Percentiles rank a stretch among this genome's conserved stretches.
These are phyloP conservation scores for Ophiostoma populinum DNA, from an alignment of 2,329 filamentous ascomycete genomes.

Conservation along the genomic window DNA sequence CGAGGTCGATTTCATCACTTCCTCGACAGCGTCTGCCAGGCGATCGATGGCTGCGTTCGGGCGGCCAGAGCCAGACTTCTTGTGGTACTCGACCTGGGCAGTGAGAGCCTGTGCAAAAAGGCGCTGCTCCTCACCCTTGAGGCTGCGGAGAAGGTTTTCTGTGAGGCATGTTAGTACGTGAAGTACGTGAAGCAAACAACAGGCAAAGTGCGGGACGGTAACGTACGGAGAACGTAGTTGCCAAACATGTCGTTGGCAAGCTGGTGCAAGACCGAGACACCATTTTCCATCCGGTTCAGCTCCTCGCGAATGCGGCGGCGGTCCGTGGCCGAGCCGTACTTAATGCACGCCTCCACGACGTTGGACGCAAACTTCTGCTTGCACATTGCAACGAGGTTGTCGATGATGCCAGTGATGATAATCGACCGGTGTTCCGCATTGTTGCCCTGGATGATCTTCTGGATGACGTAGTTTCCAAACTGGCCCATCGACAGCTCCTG, in stretches of 20 bases:
- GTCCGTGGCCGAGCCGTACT: conserved; percentile 51
- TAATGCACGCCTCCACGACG: conserved; percentile 85
- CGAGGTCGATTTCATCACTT: conserved; percentile 18
- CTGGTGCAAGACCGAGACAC: conserved; percentile 50
- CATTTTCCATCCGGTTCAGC: conserved; percentile 41
- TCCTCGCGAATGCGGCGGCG: conserved; percentile 49
- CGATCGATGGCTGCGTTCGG: conserved; percentile 49
- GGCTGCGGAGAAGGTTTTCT: conserved; percentile 63
- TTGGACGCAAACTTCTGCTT: conserved; percentile 97
- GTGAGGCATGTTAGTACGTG: conserved; percentile 44
- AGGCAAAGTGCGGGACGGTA: conserved; percentile 6
- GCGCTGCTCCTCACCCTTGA: conserved; percentile 42
- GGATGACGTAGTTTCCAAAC: conserved; percentile 91
- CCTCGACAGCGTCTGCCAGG: conserved; percentile 22
- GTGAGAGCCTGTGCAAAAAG: conserved; percentile 46
- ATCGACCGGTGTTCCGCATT: conserved; percentile 51
- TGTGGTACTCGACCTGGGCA: conserved; percentile 41
- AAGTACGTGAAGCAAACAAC: too few relatives aligned
- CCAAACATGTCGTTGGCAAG: conserved; percentile 85
- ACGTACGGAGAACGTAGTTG: conserved; percentile 94
- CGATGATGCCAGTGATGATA: conserved; percentile 58
- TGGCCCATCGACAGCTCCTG: conserved; percentile 63
- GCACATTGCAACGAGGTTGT: conserved; percentile 56
- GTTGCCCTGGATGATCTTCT: conserved; percentile 75
- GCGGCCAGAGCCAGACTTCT: conserved; percentile 46